Evolutionary conservation across 805 yeast genomes (phyloP).

Genomic region (Candida ipomoeae): DNA sequence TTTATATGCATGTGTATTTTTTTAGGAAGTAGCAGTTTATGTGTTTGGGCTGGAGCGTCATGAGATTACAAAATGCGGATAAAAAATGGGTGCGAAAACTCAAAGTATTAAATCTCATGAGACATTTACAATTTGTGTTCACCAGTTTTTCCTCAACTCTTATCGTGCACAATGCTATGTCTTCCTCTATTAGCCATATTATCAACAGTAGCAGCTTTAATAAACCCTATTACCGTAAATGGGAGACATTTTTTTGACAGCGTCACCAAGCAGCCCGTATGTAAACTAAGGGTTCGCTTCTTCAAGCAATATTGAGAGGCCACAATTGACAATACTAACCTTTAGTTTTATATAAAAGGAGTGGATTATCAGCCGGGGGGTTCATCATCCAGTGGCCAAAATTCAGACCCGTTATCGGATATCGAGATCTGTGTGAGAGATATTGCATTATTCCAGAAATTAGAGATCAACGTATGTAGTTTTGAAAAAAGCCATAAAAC

Average conservation of each 20-base stretch:
- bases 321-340: constrained; percentile 8
- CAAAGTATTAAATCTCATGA: not conserved
- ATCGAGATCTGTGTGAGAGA: constrained; percentile 75
- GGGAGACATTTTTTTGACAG: constrained; percentile 76
- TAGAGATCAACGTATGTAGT: constrained; percentile 65
- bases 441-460: constrained; percentile 69
- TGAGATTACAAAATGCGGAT: not conserved
- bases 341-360: constrained; percentile 72
- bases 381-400: constrained; percentile 61
- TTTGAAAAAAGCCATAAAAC: not conserved
- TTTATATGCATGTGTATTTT: not conserved
- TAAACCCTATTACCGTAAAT: constrained; percentile 59
- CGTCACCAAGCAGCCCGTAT: constrained; percentile 66
- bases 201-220: constrained; percentile 3
- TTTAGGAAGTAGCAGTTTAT: not conserved
- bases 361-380: constrained; percentile 98
- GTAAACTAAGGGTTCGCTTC: constrained; percentile 8
- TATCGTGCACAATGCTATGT: not conserved
- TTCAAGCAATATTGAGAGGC: not conserved
- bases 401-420: constrained; percentile 73
- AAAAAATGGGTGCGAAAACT: not conserved
- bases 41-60: not conserved
- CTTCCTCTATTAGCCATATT: not conserved
- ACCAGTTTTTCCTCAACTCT: not conserved
- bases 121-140: not conserved